Base-by-base conservation (phyloP, 2,329 filamentous ascomycete species). In the Aspergillus alliaceus region DNA sequence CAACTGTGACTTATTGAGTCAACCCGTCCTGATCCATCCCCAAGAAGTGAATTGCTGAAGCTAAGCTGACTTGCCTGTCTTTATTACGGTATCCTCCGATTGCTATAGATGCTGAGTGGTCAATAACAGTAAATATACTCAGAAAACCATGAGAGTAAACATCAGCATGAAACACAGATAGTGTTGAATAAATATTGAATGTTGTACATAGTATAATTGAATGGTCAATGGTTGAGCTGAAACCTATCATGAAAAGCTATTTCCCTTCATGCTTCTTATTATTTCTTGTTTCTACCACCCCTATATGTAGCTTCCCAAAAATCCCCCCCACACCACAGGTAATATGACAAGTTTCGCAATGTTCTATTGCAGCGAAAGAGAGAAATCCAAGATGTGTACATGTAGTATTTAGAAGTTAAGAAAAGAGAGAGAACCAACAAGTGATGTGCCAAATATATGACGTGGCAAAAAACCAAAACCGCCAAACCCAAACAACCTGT, bases 401-500 rank as follows among this genome's bases (percentile, higher is more conserved):
- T 24, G 15, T 32, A 46, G 37, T 46, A 24, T 14, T 42, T 40
- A 14, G 7, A 22, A 9, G 6, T 25, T 61, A 59, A 14, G 51
- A 59, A 59, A 56, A 59, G 54, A 56, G 46, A 52, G 54, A 61
- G 56, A 62, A 24, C n/a, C n/a, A n/a, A n/a, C n/a, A n/a, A n/a
- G n/a, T n/a, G 18, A 47, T 29, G 24, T 29, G 55, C 42, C 35
- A 22, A 32, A 24, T 18, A 18, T 44, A 40, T 39, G 31, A 24
- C 20, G 12, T 31, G 18, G 51, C 39, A 56, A 25, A 61, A 58
- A 55, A 48, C 56, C 44, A 54, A 64, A 63, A 63, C 63, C 48
- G 61, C 61, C 57, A 62, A 61, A 56, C 61, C 62, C 59, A 61
- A 64, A 62, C 60, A 66, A 73, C 73, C 72, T 75, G 73, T 75